phyloP scores from a whole-genome alignment of 805 yeast species.

The Candida vaughaniae region DNA sequence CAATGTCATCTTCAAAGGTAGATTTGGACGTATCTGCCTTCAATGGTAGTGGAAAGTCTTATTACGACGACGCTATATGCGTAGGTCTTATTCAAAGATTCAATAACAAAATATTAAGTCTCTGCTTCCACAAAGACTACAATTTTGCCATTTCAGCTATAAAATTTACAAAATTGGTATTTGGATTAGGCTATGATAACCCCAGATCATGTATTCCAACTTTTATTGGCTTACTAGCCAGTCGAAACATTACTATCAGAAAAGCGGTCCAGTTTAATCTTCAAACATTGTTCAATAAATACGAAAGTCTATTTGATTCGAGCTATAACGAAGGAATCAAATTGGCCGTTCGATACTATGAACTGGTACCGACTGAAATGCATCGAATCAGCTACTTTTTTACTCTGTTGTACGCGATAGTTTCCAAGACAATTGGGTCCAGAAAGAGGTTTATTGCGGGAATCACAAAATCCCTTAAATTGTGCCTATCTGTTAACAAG shows the following conservation, averaged over 20 bases:
- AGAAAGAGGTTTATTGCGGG: constrained; percentile 41
- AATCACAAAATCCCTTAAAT: constrained; percentile 17
- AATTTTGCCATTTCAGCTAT: constrained; percentile 52
- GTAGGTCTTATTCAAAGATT: constrained; percentile 70
- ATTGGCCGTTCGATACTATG: constrained; percentile 31
- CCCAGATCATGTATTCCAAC: constrained; percentile 72
- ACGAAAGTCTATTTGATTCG: constrained; percentile 69
- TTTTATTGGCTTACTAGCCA: constrained; percentile 65
- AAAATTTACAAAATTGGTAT: constrained; percentile 52
- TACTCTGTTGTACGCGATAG: constrained; percentile 39
- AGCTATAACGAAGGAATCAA: constrained; percentile 63
- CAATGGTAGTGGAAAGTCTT: constrained; percentile 49
- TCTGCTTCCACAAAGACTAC: constrained; percentile 48
- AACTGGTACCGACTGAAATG: constrained; percentile 6
- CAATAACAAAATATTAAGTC: constrained; percentile 43
- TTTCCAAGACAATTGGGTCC: constrained; percentile 37
- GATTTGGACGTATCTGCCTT: constrained; percentile 48
- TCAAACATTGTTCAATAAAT: constrained; percentile 55
- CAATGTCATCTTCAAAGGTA: constrained; percentile 15
- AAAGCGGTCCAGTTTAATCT: constrained; percentile 54
- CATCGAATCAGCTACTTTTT: constrained; percentile 34
- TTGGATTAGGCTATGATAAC: constrained; percentile 68
- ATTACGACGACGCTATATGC: constrained; percentile 67
- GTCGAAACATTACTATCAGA: constrained; percentile 43
- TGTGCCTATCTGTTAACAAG: constrained; percentile 4